Percentiles rank a stretch among this genome's conserved stretches.
Conservation (phyloP, 2,329 filamentous ascomycete species). For the Pseudocercospora musae region DNA sequence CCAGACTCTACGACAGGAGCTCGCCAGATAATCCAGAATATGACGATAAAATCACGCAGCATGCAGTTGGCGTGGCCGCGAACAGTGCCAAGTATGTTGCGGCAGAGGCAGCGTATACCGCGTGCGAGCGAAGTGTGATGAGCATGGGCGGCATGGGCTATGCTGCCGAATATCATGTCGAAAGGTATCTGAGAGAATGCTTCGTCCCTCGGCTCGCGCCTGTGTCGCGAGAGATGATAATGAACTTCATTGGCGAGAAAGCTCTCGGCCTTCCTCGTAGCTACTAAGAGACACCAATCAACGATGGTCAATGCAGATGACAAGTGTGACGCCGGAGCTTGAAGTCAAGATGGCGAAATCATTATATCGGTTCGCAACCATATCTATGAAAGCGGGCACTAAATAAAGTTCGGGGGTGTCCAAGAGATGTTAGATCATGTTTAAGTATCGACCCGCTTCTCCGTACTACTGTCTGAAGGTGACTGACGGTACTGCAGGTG, state of each 20-base stretch:
- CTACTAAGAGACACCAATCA: slow-evolving; percentile 47
- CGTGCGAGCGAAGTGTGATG: slow-evolving; percentile 58
- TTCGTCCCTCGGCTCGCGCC: slow-evolving; percentile 60
- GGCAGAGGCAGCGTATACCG: slow-evolving; percentile 59
- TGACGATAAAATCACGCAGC: slow-evolving; percentile 40
- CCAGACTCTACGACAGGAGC: slow-evolving; percentile 55
- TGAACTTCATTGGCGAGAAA: slow-evolving; percentile 70
- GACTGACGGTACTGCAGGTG: background rate
- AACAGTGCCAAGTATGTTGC: slow-evolving; percentile 59
- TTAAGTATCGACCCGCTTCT: background rate
- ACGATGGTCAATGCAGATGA: background rate
- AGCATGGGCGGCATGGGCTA: slow-evolving; percentile 63
- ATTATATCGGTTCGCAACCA: background rate
- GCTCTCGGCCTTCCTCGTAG: slow-evolving; percentile 64
- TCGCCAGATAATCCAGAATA: slow-evolving; percentile 29
- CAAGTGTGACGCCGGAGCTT: background rate
- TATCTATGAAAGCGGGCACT: background rate
- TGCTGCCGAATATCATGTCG: slow-evolving; percentile 61
- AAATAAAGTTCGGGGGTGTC: background rate
- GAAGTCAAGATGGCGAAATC: background rate
- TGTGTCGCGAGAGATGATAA: slow-evolving; percentile 67
- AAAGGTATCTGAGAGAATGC: slow-evolving; percentile 58
- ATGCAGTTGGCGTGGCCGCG: slow-evolving; percentile 53
- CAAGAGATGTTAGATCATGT: background rate
- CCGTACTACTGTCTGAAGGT: background rate